Percentiles rank a stretch among this genome's conserved stretches.
Conservation (phyloP, 768 basidiomycete species). For the Lactifluus echinatus region DNA sequence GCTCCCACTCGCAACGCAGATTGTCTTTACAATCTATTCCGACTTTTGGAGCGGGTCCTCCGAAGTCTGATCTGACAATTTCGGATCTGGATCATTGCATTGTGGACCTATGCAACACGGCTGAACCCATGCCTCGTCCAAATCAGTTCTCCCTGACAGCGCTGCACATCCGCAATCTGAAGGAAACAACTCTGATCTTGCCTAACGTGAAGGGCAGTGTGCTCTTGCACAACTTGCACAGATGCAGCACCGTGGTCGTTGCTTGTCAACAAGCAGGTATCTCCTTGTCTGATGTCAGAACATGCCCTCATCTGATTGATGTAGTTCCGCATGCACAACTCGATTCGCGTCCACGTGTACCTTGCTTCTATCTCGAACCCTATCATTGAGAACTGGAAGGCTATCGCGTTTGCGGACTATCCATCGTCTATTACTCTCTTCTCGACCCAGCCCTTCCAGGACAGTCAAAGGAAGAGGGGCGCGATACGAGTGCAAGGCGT, state of each 20-base stretch:
- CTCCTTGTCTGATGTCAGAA: not conserved
- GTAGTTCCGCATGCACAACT: conserved; percentile 86
- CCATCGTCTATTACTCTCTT: conserved; percentile 33
- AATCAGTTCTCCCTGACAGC: conserved; percentile 37
- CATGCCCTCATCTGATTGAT: not conserved
- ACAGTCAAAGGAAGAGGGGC: conserved; percentile 76
- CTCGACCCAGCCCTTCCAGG: conserved; percentile 53
- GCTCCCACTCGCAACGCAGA: conserved; percentile 38
- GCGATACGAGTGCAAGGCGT: conserved; percentile 77
- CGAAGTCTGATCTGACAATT: conserved; percentile 50
- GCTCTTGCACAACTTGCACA: conserved; percentile 53
- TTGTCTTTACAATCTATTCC: conserved; percentile 38
- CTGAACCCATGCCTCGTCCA: not conserved
- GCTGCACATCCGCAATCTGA: conserved; percentile 55
- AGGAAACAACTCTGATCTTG: conserved; percentile 54
- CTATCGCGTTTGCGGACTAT: conserved; percentile 57
- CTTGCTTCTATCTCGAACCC: conserved; percentile 63
- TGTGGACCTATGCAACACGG: conserved; percentile 43
- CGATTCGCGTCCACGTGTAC: conserved; percentile 53
- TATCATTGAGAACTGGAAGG: conserved; percentile 66
- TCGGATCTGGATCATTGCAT: conserved; percentile 60
- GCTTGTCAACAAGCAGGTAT: conserved; percentile 71
- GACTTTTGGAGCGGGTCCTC: conserved; percentile 23
- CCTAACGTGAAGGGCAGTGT: conserved; percentile 63
- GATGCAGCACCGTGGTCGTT: conserved; percentile 58